Evolutionary conservation across 164 flowering plant genomes (phyloP).

Genomic region (Malania oleifera): DNA sequence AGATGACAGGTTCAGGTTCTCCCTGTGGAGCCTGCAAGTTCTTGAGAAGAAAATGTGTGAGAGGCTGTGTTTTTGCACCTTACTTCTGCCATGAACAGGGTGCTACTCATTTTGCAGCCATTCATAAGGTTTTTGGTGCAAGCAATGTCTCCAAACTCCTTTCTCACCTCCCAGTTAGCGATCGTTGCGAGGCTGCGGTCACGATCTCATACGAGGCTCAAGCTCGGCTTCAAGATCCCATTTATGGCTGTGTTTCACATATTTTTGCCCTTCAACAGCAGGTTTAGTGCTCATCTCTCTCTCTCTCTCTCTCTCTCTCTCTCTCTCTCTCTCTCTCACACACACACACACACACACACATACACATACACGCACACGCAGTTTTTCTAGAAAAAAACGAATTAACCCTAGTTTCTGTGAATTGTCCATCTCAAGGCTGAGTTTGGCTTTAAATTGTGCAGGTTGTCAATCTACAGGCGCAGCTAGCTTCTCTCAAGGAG

Average conservation of each 20-base stretch:
- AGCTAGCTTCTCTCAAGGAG: slow-evolving; percentile 61
- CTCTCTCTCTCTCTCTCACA: no score
- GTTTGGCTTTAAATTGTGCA: slow-evolving; percentile 18
- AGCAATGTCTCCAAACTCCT: slow-evolving; percentile 84
- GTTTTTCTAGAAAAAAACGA: neutral
- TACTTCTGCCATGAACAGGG: slow-evolving; percentile 91
- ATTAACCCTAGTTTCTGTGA: slow-evolving; percentile 16
- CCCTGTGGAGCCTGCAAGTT: slow-evolving; percentile 98
- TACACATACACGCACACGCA: no score
- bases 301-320: no score
- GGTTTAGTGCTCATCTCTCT: slow-evolving; percentile 30
- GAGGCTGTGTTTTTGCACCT: slow-evolving; percentile 91
- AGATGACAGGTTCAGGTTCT: slow-evolving; percentile 73
- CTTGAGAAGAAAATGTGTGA: slow-evolving; percentile 79
- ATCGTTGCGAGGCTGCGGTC: slow-evolving; percentile 71
- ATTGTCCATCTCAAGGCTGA: neutral
- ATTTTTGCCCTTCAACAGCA: slow-evolving; percentile 88
- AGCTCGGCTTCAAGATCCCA: slow-evolving; percentile 90
- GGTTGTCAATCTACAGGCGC: slow-evolving; percentile 84
- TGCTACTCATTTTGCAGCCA: slow-evolving; percentile 73
- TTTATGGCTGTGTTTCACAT: slow-evolving; percentile 87
- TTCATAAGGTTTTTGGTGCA: slow-evolving; percentile 93
- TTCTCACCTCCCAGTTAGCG: slow-evolving; percentile 57
- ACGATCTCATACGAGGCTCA: slow-evolving; percentile 91
- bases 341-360: no score